phyloP scores from a whole-genome alignment of 805 yeast genomes.

The Starmerella vaccinii region DNA sequence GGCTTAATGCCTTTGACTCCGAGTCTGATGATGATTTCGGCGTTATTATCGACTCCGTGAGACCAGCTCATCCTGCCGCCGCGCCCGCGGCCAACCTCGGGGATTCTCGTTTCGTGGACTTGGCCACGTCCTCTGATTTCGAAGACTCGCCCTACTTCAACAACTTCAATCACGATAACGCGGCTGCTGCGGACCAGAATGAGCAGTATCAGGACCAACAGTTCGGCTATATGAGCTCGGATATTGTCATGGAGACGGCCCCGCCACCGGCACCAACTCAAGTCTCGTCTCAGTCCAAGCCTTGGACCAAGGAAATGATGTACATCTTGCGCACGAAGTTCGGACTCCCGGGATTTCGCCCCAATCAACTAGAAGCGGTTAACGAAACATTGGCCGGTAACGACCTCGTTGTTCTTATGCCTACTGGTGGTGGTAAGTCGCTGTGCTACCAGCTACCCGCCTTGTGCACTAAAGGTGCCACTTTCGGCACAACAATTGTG shows the following conservation, averaged over 20 bases:
- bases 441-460: slow-evolving; percentile 94
- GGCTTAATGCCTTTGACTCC: not conserved
- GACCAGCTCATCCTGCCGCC: not conserved
- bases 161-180: not conserved
- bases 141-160: slow-evolving; percentile 5
- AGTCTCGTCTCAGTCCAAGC: slow-evolving; percentile 17
- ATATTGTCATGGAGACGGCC: not conserved
- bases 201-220: not conserved
- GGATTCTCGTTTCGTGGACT: not conserved
- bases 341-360: slow-evolving; percentile 56
- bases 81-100: not conserved
- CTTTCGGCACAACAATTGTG: slow-evolving; percentile 79
- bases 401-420: slow-evolving; percentile 93
- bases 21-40: not conserved
- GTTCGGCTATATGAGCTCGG: slow-evolving; percentile 1
- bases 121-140: not conserved
- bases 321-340: slow-evolving; percentile 49
- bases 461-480: slow-evolving; percentile 58
- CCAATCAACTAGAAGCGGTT: slow-evolving; percentile 79
- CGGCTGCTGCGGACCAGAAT: not conserved
- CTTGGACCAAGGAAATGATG: slow-evolving; percentile 65
- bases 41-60: not conserved
- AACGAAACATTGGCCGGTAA: slow-evolving; percentile 62
- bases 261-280: not conserved
- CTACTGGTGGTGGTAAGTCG: slow-evolving; percentile 98